Base-by-base conservation (phyloP, 192 early-diverging fungal genomes). In the Pilobolus umbonatus region DNA sequence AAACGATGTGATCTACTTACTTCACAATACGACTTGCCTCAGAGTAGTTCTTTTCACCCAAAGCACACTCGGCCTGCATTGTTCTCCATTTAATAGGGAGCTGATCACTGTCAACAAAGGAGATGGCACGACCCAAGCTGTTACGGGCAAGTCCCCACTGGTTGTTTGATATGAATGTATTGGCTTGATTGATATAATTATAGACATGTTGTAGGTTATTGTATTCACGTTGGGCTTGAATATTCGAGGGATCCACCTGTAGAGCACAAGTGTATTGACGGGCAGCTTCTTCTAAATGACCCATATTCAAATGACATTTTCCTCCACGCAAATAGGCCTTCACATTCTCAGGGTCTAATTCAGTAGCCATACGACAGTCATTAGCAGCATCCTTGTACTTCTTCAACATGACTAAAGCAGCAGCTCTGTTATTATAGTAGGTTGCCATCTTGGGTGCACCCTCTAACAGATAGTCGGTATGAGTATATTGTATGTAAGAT, bases 401-500 rank as follows among this genome's bases (percentile, higher is more conserved):
- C 28, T 76, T 74, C 34, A 82, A 53, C 83, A 90, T 88, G 57
- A 85, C 80, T 19, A 80, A 73, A 12, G 91, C 90, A 9, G 91
- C 91, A 9, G 88, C 82, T n/a, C 91, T 76, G 70, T 93, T 93
- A 49, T 69, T 71, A 56, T 87, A 88, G 55, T 84, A 88, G 4
- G 82, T 90, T 8, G 83, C 68, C n/a, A 64, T 73, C 17, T 68
- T 55, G 36, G 89, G 82, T 29, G 72, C 70, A n/a, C 82, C 30
- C 28, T 85, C 86, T 74, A 47, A 12, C 39, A 17, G 14, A 15
- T 42, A 42, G n/a, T 15, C 11, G 19, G 14, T 42, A 17, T 26
- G 2, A 38, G 14, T n/a, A 36, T 25, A 17, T 65, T 24, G 15
- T n/a, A n/a, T n/a, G n/a, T n/a, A n/a, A n/a, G n/a, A n/a, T n/a